phyloP scores from a whole-genome alignment of 2,329 filamentous ascomycete genomes.

The Ophiostoma angusticollis region DNA sequence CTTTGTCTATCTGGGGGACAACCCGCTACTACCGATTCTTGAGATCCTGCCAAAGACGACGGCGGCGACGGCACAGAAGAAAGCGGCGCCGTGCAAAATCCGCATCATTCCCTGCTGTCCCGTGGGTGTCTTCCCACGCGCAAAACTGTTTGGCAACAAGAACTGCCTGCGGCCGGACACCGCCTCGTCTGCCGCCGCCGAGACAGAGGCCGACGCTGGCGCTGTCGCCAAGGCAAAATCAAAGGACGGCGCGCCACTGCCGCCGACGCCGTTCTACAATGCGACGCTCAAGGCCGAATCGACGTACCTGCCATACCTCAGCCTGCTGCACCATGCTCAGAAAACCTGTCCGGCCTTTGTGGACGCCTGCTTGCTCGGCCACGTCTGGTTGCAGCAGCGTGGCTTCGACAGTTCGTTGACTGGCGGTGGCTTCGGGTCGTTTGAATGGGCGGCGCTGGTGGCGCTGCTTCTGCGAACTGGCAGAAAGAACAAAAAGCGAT shows the following conservation, averaged over 20 bases:
- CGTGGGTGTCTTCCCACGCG: constrained; percentile 52
- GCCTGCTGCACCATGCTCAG: constrained; percentile 56
- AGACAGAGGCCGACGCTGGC: constrained; percentile 28
- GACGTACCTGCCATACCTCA: constrained; percentile 60
- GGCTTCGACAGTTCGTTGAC: constrained; percentile 60
- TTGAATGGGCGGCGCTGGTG: constrained; percentile 77
- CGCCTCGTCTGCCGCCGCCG: constrained; percentile 24
- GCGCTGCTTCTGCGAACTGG: constrained; percentile 72
- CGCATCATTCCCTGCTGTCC: constrained; percentile 61
- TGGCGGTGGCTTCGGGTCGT: constrained; percentile 77
- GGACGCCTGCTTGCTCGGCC: constrained; percentile 76
- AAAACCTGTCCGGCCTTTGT: constrained; percentile 60
- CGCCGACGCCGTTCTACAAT: constrained; percentile 76
- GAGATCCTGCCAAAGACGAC: constrained; percentile 18
- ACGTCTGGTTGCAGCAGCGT: constrained; percentile 79
- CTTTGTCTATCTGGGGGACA: constrained; percentile 59
- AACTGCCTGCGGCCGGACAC: constrained; percentile 54
- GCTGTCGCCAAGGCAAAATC: constrained; percentile 14
- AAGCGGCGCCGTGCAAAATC: constrained; percentile 38
- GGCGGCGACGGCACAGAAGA: constrained; percentile 11
- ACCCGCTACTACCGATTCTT: constrained; percentile 61
- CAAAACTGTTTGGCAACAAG: constrained; percentile 57
- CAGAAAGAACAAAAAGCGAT: constrained; percentile 37
- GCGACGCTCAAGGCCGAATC: constrained; percentile 68
- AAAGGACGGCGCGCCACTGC: constrained; percentile 26